Percentiles rank a stretch among this genome's conserved stretches.
Conservation (phyloP, 2,329 filamentous ascomycete genomes). For the Cordyceps militaris region DNA sequence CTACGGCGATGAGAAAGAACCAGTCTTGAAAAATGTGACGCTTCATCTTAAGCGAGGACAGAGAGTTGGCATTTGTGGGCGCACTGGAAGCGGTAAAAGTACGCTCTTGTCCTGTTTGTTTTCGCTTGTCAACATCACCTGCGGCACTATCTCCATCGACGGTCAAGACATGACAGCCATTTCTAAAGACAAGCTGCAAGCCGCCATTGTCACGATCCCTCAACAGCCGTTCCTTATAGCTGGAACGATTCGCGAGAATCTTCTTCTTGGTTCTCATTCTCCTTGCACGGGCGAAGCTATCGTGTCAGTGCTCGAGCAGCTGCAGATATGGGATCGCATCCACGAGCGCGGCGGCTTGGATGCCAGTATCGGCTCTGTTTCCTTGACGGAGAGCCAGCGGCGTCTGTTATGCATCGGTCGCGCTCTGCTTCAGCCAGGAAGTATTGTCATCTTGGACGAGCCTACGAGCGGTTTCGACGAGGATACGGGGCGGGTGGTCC, state of each 20-base stretch:
- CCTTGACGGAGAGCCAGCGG: neutral
- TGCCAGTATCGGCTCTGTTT: neutral
- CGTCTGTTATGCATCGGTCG: constrained; percentile 1
- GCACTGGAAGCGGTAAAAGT: constrained; percentile 1
- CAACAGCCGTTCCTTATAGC: constrained; percentile 1
- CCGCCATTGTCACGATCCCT: neutral
- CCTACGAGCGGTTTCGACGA: constrained; percentile 3
- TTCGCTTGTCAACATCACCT: neutral
- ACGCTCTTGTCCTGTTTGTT: neutral
- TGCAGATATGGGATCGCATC: neutral
- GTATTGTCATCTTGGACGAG: constrained; percentile 7
- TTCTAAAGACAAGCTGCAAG: neutral
- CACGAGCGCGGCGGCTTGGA: neutral
- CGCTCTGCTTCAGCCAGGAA: neutral
- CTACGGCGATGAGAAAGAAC: neutral
- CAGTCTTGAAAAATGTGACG: neutral
- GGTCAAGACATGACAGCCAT: neutral
- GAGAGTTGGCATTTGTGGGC: constrained; percentile 2
- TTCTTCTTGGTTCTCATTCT: neutral
- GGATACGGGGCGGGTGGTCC: constrained; percentile 20
- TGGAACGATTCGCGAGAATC: neutral
- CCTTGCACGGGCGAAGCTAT: constrained; percentile 1
- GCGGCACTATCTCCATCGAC: neutral
- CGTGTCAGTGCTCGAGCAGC: neutral
- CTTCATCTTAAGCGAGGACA: neutral